phyloP scores from a whole-genome alignment of 192 early-diverging fungal genomes.

The Coemansia sp. region DNA sequence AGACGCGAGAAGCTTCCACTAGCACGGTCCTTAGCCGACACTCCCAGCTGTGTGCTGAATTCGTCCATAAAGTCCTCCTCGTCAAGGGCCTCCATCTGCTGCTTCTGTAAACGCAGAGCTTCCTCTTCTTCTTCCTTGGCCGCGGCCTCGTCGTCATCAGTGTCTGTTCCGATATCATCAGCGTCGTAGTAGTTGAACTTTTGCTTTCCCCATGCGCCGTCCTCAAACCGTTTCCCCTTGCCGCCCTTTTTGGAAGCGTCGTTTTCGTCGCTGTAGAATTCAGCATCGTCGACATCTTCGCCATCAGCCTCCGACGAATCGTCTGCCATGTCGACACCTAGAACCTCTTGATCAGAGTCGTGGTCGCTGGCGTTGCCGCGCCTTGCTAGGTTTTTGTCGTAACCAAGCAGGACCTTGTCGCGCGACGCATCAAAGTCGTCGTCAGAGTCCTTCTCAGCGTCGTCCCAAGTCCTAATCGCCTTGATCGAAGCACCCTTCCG shows the following conservation, averaged over 20 bases:
- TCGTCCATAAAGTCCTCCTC: constrained; percentile 90
- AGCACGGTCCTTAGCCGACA: constrained; percentile 23
- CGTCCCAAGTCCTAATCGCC: constrained; percentile 69
- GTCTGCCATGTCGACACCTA: constrained; percentile 60
- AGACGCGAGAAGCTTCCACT: constrained; percentile 20
- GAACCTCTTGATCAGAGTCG: constrained; percentile 76
- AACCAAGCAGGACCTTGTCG: constrained; percentile 57
- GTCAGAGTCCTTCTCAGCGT: constrained; percentile 73
- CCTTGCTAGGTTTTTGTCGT: constrained; percentile 15
- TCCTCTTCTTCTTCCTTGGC: constrained; percentile 85
- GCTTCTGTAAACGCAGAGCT: constrained; percentile 80
- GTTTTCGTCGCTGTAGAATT: constrained; percentile 30
- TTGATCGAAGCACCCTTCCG: constrained; percentile 55
- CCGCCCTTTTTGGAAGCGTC: constrained; percentile 23
- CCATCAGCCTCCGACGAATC: constrained; percentile 43
- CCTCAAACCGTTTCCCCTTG: constrained; percentile 32
- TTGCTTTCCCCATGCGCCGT: constrained; percentile 76
- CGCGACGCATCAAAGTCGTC: constrained; percentile 67
- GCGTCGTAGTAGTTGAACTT: constrained; percentile 82
- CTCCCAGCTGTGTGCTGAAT: constrained; percentile 54
- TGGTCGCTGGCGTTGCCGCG: constrained; percentile 49
- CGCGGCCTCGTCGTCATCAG: constrained; percentile 64
- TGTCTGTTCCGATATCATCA: constrained; percentile 72
- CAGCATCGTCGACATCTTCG: constrained; percentile 49
- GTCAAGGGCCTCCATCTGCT: constrained; percentile 70